Percentiles rank a stretch among this genome's conserved stretches.
These are phyloP conservation scores for Alternaria angustiovoidea DNA, from an alignment of 2,329 filamentous ascomycete genomes.

Conservation along the genomic window DNA sequence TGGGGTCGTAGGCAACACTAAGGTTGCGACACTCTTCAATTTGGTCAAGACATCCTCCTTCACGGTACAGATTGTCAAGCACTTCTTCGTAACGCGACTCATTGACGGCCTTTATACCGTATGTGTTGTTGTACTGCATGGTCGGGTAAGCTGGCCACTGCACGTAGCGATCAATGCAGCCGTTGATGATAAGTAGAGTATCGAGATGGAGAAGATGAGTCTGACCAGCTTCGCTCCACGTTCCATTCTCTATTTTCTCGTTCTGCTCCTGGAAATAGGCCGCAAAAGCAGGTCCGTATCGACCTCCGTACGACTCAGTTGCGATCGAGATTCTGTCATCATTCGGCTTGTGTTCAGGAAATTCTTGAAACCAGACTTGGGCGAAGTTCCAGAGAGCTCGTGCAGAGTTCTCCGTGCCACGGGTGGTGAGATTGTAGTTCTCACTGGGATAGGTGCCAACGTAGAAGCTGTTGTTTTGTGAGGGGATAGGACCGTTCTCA, in stretches of 20 bases:
- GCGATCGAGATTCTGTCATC: slow-evolving; percentile 64
- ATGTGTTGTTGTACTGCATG: slow-evolving; percentile 67
- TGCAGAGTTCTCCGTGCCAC: slow-evolving; percentile 62
- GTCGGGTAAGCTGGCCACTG: slow-evolving; percentile 59
- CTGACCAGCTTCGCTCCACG: slow-evolving; percentile 45
- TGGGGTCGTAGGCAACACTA: slow-evolving; percentile 59
- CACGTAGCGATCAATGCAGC: slow-evolving; percentile 61
- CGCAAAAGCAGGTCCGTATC: slow-evolving; percentile 66
- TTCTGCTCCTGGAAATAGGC: slow-evolving; percentile 67
- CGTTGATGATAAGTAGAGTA: slow-evolving; percentile 65
- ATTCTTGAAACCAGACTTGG: slow-evolving; percentile 69
- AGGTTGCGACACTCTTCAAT: slow-evolving; percentile 61
- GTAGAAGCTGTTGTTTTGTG: slow-evolving; percentile 62
- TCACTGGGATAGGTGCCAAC: slow-evolving; percentile 62
- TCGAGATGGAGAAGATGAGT: slow-evolving; percentile 55
- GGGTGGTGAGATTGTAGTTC: slow-evolving; percentile 55
- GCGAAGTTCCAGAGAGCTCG: slow-evolving; percentile 66
- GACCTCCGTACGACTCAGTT: slow-evolving; percentile 63
- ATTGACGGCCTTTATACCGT: slow-evolving; percentile 62
- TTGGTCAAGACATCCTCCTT: slow-evolving; percentile 63
- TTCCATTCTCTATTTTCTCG: slow-evolving; percentile 56
- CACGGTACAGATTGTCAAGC: slow-evolving; percentile 54
- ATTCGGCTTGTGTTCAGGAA: slow-evolving; percentile 68
- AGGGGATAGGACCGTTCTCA: slow-evolving; percentile 40
- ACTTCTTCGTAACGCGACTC: slow-evolving; percentile 57